A percentile compares a stretch with the other conserved stretches of the same genome.
phyloP scores from a whole-genome alignment of 148 eudicot genomes.

The Vaccinium macrocarpon region DNA sequence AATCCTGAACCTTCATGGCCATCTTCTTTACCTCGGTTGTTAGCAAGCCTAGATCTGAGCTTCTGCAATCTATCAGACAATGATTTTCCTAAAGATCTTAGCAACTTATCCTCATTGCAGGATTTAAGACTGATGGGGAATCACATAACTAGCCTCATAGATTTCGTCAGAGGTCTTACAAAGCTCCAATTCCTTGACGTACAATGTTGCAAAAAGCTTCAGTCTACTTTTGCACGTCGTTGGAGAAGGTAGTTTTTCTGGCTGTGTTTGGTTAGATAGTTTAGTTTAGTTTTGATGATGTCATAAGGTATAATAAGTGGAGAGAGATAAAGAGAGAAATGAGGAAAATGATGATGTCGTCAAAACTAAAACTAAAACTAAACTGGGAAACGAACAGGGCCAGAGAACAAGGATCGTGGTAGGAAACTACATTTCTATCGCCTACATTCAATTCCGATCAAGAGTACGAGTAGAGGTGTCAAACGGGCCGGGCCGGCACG shows the following conservation, averaged over 20 bases:
- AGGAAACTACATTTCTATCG: too few species aligned
- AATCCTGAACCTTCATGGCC: not conserved
- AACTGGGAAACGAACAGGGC: too few species aligned
- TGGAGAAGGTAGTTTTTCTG: not conserved
- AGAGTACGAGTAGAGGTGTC: too few species aligned
- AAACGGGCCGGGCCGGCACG: too few species aligned
- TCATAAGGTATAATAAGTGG: too few species aligned
- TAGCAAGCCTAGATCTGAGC: not conserved
- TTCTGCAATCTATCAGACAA: not conserved
- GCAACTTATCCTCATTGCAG: not conserved
- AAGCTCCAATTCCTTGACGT: not conserved
- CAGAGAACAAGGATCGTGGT: too few species aligned
- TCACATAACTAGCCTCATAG: not conserved
- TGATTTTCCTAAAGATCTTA: not conserved
- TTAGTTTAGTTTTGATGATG: too few species aligned
- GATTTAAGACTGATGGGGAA: not conserved
- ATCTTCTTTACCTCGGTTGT: not conserved
- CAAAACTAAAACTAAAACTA: too few species aligned
- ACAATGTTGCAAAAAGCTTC: not conserved
- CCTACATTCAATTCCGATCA: too few species aligned
- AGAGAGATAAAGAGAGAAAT: too few species aligned
- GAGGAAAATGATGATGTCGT: too few species aligned
- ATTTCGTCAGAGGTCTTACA: not conserved
- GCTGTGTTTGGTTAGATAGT: too few species aligned
- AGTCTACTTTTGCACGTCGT: not conserved